Conservation (phyloP, 768 basidiomycete genomes). For the Termitomyces sp. region DNA sequence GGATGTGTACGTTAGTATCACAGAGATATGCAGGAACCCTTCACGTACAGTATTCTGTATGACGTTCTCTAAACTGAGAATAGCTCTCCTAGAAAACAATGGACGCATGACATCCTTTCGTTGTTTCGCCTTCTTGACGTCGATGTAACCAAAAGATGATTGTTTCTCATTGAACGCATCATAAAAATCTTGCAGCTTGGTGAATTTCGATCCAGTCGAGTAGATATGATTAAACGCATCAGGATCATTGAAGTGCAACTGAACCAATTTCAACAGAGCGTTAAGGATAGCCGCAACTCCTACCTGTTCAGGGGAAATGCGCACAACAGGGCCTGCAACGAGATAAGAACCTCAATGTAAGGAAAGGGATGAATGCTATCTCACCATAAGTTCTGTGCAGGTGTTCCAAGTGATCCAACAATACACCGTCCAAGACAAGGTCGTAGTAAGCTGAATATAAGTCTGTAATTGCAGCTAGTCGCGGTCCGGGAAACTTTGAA, state of each 20-base stretch:
- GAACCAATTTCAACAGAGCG: neutral
- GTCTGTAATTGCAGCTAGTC: conserved; percentile 8
- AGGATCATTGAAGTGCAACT: conserved; percentile 10
- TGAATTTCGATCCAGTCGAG: conserved; percentile 3
- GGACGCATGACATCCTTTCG: conserved; percentile 9
- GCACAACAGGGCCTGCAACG: conserved; percentile 1
- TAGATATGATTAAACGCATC: conserved; percentile 6
- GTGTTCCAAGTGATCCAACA: conserved; percentile 6
- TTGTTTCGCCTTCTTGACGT: conserved; percentile 6
- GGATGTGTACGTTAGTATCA: neutral
- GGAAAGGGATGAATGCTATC: neutral
- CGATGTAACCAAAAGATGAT: conserved; percentile 4
- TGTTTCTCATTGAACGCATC: conserved; percentile 7
- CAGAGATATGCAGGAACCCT: neutral
- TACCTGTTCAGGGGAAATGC: conserved; percentile 1
- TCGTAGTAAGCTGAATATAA: conserved; percentile 9
- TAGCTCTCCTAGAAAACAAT: conserved; percentile 10
- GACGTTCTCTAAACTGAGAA: conserved; percentile 9
- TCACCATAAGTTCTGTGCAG: conserved; percentile 11
- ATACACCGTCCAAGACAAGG: conserved; percentile 1
- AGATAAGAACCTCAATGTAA: neutral
- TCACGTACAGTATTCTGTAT: conserved; percentile 7
- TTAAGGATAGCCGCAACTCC: neutral
- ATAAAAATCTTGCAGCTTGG: conserved; percentile 4
- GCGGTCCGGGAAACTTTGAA: conserved; percentile 8